Base-by-base conservation (phyloP, 768 basidiomycete species). In the Leccinum ochraceum region DNA sequence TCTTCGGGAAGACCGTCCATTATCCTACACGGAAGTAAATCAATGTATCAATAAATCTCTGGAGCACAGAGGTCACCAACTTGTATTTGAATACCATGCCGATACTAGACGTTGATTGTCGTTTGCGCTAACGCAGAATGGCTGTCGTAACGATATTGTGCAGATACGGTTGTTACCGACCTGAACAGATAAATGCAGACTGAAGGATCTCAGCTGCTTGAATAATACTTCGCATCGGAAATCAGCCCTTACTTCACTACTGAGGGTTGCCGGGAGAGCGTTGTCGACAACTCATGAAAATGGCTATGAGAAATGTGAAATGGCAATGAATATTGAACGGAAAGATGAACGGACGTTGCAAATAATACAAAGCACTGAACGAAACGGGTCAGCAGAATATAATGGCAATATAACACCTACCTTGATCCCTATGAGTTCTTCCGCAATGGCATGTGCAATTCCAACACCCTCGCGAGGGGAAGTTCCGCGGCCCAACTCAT, bases 401-500 rank as follows among this genome's bases (percentile, higher is more conserved):
- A n/a, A 49, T 20, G 42, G 36, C 17, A 36, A 58, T 42, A 51
- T 48, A 48, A 42, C 24, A 63, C 79, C 44, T 34, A 90, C 95
- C 79, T 90, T 91, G 52, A 82, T 76, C 54, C 77, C 78, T 65
- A 98, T 87, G 58, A 87, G 83, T 69, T 76, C 90, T 76, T 88
- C 94, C 16, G 84, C 91, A 66, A 94, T 90, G 14, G 92, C 91
- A 74, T 92, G 87, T 1, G 90, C 86, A 60, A 94, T 90, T 4
- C 91, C 92, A 16, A 90, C 76, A 10, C 84, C 96, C 75, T 90
- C 96, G 34, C 79, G 75, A 0, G 95, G 88, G 3, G 92, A 89
- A 2, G 96, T 98, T 1, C 96, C 96, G 34, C 95, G 82, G 0
- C 96, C 96, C 6, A 98, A 80, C 73, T 99, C 97, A 70, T 99